phyloP scores from a whole-genome alignment of 2,329 filamentous ascomycete species.

The Aspergillus felis region DNA sequence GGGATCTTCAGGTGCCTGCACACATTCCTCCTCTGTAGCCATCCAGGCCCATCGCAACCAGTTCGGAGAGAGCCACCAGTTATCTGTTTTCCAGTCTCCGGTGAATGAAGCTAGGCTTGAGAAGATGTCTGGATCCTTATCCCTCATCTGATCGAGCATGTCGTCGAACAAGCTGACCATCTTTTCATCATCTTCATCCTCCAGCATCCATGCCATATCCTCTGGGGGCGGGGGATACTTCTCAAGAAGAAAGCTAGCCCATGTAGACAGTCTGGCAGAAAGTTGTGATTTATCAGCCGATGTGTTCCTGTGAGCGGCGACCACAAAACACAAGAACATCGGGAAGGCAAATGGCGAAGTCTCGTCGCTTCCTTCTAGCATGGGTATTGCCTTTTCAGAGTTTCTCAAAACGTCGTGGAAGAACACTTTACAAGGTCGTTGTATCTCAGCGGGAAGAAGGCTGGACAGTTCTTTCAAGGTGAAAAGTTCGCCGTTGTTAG shows the following conservation, averaged over 20 bases:
- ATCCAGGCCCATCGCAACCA: slow-evolving; percentile 44
- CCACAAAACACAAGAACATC: slow-evolving; percentile 32
- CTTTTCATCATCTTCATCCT: slow-evolving; percentile 26
- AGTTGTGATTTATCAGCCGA: slow-evolving; percentile 17
- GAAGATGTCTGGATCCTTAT: slow-evolving; percentile 10
- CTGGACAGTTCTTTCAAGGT: slow-evolving; percentile 26
- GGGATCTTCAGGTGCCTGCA: slow-evolving; percentile 34
- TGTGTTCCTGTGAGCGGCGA: slow-evolving; percentile 19
- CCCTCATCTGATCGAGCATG: slow-evolving; percentile 17
- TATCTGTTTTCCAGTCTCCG: slow-evolving; percentile 19
- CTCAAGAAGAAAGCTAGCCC: slow-evolving; percentile 34
- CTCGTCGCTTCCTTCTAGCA: slow-evolving; percentile 16
- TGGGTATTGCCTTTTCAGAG: slow-evolving; percentile 16
- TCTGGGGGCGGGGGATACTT: slow-evolving; percentile 30
- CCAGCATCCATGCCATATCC: slow-evolving; percentile 28
- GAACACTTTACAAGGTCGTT: slow-evolving; percentile 19
- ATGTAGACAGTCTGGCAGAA: slow-evolving; percentile 31
- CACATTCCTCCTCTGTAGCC: slow-evolving; percentile 37
- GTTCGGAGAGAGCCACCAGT: slow-evolving; percentile 35
- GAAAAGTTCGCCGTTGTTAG: slow-evolving; percentile 36
- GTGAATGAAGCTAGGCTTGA: slow-evolving; percentile 13
- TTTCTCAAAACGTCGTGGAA: slow-evolving; percentile 20
- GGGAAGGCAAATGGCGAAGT: slow-evolving; percentile 26
- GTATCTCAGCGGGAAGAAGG: slow-evolving; percentile 27
- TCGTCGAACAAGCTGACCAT: slow-evolving; percentile 20